phyloP scores from a whole-genome alignment of 495 filamentous ascomycete genomes.

The Podospora fimiseda region DNA sequence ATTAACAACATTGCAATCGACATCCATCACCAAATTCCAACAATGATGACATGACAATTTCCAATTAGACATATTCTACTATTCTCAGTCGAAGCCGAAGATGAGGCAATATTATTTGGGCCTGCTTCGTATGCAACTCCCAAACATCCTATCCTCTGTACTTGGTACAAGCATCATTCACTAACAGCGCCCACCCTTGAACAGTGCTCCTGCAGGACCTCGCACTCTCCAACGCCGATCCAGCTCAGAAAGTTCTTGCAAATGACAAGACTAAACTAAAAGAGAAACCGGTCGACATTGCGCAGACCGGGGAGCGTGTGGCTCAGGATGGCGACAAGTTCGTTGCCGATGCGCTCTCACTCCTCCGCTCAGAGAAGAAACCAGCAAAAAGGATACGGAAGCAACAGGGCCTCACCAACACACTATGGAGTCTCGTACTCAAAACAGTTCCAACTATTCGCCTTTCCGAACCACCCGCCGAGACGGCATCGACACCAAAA shows the following conservation, averaged over 20 bases:
- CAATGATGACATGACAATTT: slow-evolving; percentile 23
- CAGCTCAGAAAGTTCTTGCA: slow-evolving; percentile 30
- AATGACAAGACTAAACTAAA: slow-evolving; percentile 16
- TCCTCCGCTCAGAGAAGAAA: slow-evolving; percentile 38
- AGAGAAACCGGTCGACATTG: slow-evolving; percentile 19
- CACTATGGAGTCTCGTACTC: slow-evolving; percentile 28
- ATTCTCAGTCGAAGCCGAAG: slow-evolving; percentile 19
- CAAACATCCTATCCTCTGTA: background rate
- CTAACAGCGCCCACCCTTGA: slow-evolving; percentile 13
- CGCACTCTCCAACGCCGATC: slow-evolving; percentile 27
- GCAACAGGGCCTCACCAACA: slow-evolving; percentile 32
- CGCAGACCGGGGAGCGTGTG: slow-evolving; percentile 1
- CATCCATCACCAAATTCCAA: background rate
- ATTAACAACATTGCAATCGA: too few relatives aligned
- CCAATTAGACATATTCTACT: background rate
- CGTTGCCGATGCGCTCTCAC: slow-evolving; percentile 36
- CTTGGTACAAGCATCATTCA: slow-evolving; percentile 6
- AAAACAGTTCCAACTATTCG: slow-evolving; percentile 40
- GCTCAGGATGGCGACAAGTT: slow-evolving; percentile 38
- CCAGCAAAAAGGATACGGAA: slow-evolving; percentile 31
- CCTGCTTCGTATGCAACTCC: slow-evolving; percentile 33
- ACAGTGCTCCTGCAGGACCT: slow-evolving; percentile 45
- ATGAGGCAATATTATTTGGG: slow-evolving; percentile 39
- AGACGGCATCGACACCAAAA: slow-evolving; percentile 16
- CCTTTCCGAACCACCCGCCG: slow-evolving; percentile 32